Conservation (phyloP, 495 filamentous ascomycete genomes). For the Choiromyces venosus region DNA sequence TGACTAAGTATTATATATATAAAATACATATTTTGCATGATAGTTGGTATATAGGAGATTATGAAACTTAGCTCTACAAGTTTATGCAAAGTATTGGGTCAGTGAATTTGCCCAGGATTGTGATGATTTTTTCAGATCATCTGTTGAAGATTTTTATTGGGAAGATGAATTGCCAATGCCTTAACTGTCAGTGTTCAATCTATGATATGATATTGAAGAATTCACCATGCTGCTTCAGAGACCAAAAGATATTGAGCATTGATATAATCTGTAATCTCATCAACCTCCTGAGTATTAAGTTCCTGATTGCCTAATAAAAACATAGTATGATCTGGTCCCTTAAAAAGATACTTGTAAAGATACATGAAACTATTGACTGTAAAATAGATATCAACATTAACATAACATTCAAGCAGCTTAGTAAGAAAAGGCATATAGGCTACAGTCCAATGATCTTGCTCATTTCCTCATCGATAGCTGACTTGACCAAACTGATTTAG, state of each 20-base stretch:
- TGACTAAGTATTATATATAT: not conserved
- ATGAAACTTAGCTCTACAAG: not conserved
- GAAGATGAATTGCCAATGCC: conserved; percentile 13
- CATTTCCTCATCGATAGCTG: conserved; percentile 12
- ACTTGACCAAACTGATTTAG: conserved; percentile 10
- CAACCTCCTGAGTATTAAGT: not conserved
- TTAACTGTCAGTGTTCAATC: conserved; percentile 8
- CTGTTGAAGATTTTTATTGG: conserved; percentile 8
- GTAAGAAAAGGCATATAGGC: conserved; percentile 20
- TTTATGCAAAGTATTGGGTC: conserved; percentile 13
- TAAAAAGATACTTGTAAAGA: conserved; percentile 28
- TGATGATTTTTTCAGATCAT: conserved; percentile 8
- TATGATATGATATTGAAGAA: conserved; percentile 18
- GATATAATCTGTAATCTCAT: conserved; percentile 22
- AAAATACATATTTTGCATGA: conserved; percentile 2
- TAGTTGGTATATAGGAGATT: conserved; percentile 12
- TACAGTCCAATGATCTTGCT: conserved; percentile 17
- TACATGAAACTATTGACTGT: conserved; percentile 29
- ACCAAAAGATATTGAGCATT: conserved; percentile 17
- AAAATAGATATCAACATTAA: conserved; percentile 27
- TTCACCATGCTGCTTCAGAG: conserved; percentile 19
- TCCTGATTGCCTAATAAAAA: not conserved
- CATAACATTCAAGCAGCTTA: conserved; percentile 18
- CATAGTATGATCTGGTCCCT: conserved; percentile 15
- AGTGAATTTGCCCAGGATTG: not conserved